Evolutionary conservation across 768 basidiomycete species (phyloP), one percentile per base, ranked within the genome.

Genomic region (Thelephora ganbajun): DNA sequence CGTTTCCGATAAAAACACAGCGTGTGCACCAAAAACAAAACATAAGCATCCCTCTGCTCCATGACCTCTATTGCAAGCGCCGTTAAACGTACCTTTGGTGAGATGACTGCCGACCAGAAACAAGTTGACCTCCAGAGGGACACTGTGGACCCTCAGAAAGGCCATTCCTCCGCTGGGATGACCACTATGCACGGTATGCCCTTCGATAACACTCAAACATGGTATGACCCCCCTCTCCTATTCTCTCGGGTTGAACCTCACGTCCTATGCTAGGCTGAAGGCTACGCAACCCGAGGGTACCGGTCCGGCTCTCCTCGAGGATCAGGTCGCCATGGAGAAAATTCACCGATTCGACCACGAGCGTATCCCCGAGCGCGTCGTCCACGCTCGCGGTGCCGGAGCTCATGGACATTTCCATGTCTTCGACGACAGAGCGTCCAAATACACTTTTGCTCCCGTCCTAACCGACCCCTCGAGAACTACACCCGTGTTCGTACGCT

Each of bases 321-420:
- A 86, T 57, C 79, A 83, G 49, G 72, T 83, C 52, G 73, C 72
- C 4, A 74, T 82, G 53, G 80, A 83, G 66, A 86, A 87, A 62
- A 76, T 88, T 26, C 74, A 75, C 46, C 73, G 79, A 12, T 91
- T 89, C 56, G 87, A 90, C 58, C 87, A 89, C 57, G 88, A 92
- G 60, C 82, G 87, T 35, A 91, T 92, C 47, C 89, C 90, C 0
- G 87, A 91, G 66, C 83, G 86, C 41, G 79, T 82, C 9, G 80
- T 82, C n/a, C 65, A 69, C 57, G 79, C 83, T 42, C 77, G 83
- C 12, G 83, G 83, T n/a, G 58, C 76, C 23, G 84, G 76, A 45
- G 88, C 86, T 11, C 88, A 90, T 59, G 89, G 90, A 3, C 73
- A 79, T 56, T 93, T 94, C 72, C 20, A 54, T 49, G 77, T 84